Conservation (phyloP, 164 flowering plant species). For the Cinnamomum micranthum region DNA sequence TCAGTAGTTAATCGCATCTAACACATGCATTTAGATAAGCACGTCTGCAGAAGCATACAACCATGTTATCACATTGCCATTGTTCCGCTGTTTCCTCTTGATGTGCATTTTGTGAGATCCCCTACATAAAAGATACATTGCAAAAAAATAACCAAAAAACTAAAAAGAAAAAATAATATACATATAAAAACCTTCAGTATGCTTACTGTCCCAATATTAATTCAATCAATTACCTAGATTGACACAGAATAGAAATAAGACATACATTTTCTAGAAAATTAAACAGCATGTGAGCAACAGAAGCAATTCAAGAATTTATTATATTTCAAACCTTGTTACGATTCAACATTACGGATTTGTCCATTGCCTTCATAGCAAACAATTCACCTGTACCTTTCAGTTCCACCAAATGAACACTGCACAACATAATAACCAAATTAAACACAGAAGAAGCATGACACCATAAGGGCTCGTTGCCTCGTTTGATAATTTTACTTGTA, state of each 20-base stretch:
- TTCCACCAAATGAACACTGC: slow-evolving; percentile 89
- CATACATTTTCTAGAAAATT: not conserved
- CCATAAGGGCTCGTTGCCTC: no score
- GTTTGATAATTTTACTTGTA: no score
- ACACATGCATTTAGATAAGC: no score
- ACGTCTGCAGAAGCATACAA: no score
- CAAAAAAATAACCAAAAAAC: no score
- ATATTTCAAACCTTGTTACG: slow-evolving; percentile 68
- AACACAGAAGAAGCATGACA: not conserved
- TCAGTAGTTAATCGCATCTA: no score
- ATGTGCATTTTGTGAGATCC: no score
- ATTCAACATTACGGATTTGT: slow-evolving; percentile 66
- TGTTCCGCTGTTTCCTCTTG: no score
- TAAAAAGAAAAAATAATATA: no score
- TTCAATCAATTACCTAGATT: not conserved
- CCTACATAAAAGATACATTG: no score
- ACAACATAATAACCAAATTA: slow-evolving; percentile 2
- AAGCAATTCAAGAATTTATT: not conserved
- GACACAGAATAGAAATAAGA: not conserved
- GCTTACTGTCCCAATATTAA: not conserved
- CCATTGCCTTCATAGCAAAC: slow-evolving; percentile 93
- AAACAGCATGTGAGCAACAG: no score
- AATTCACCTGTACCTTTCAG: slow-evolving; percentile 62
- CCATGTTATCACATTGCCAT: no score
- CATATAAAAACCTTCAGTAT: not conserved